Percentiles rank a stretch among this genome's conserved stretches.
Conservation (phyloP, 2,329 filamentous ascomycete genomes). For the Thyridium curvatum region DNA sequence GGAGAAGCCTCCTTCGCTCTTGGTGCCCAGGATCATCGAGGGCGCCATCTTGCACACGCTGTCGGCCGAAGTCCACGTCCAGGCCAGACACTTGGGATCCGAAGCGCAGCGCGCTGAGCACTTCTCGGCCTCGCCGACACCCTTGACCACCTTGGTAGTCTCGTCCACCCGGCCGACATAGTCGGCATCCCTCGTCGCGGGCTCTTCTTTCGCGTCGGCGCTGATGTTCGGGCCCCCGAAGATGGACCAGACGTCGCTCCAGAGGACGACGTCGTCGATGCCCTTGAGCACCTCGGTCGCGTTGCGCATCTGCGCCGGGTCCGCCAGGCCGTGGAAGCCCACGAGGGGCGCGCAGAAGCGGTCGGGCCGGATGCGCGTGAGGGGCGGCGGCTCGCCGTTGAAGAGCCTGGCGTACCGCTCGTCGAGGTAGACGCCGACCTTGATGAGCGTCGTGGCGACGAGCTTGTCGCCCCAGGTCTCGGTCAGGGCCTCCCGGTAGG, state of each 20-base stretch:
- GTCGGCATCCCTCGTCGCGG: constrained; percentile 33
- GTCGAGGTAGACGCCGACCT: constrained; percentile 47
- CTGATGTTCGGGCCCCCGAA: constrained; percentile 35
- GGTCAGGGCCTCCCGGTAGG: constrained; percentile 40
- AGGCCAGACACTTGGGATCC: constrained; percentile 37
- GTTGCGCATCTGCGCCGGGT: constrained; percentile 35
- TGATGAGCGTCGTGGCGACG: constrained; percentile 45
- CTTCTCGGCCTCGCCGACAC: constrained; percentile 29
- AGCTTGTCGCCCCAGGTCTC: constrained; percentile 50
- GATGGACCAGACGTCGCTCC: constrained; percentile 43
- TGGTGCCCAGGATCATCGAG: constrained; percentile 40
- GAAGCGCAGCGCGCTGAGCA: constrained; percentile 21
- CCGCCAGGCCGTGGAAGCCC: constrained; percentile 45
- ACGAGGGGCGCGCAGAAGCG: constrained; percentile 47
- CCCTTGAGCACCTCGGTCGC: constrained; percentile 34
- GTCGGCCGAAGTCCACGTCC: constrained; percentile 37
- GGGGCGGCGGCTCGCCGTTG: constrained; percentile 45
- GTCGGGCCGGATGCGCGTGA: constrained; percentile 42
- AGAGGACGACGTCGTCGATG: constrained; percentile 33
- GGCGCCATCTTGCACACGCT: constrained; percentile 38
- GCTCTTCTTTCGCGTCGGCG: constrained; percentile 23
- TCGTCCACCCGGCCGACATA: constrained; percentile 43
- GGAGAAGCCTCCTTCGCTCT: no score
- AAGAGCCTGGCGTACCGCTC: constrained; percentile 48
- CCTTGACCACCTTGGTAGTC: constrained; percentile 25